Evolutionary conservation across 2,329 filamentous ascomycete genomes (phyloP), one percentile per base, ranked within the genome.

Genomic region (Orbilia oligospora): DNA sequence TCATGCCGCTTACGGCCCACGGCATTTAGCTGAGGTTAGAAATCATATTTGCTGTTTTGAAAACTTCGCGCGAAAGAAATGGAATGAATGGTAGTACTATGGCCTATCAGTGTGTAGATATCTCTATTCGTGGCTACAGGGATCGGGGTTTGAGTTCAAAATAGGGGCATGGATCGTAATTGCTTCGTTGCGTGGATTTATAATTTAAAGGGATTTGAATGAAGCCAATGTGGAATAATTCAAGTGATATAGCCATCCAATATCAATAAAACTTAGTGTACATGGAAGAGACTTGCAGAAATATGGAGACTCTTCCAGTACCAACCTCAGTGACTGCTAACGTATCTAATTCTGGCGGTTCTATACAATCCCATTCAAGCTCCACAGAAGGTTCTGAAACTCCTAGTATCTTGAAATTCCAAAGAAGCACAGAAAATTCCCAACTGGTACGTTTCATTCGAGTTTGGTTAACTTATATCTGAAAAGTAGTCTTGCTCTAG

Each of bases 401-500:
- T 8, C 20, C 10, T 10, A 41, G 12, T 41, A 44, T 1, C 12
- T 24, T 18, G 8, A 41, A 41, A 24, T 16, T 14, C n/a, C 30
- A 61, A 24, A 61, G 55, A 24, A 44, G 12, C 22, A 44, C 55
- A 6, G 55, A 61, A 44, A 61, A 44, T 61, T 14, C 55, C 0
- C 55, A 61, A n/a, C 10, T 61, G 20, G 55, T 61, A 24, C 4
- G 55, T 9, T 41, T 20, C n/a, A n/a, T n/a, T n/a, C n/a, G n/a
- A n/a, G n/a, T n/a, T n/a, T n/a, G n/a, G n/a, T n/a, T n/a, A n/a
- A n/a, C n/a, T n/a, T n/a, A n/a, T n/a, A n/a, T n/a, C n/a, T n/a
- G n/a, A n/a, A n/a, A n/a, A n/a, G n/a, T n/a, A n/a, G n/a, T n/a
- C n/a, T 3, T 24, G 12, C 22, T 10, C 3, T 9, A 51, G 12